Conservation (phyloP, 176 grass and related monocot genomes). For the Triticum urartu region DNA sequence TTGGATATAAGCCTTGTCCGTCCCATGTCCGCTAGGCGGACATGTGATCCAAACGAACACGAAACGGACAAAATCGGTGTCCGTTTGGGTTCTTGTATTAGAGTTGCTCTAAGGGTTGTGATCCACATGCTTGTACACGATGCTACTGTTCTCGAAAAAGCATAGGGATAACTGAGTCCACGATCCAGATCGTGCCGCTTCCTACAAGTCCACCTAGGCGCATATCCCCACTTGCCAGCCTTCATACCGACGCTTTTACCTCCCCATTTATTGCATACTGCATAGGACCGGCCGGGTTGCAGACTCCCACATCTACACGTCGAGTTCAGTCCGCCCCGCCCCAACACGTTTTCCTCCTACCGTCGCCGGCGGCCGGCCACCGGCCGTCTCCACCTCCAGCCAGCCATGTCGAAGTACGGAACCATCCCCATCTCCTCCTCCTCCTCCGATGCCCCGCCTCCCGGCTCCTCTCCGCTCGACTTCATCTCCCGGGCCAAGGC, state of each 20-base stretch:
- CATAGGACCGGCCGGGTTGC: background rate
- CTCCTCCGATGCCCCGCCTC: constrained; percentile 17
- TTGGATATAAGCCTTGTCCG: no score
- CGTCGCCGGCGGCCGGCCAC: constrained; percentile 26
- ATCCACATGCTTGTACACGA: no score
- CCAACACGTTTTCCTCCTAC: background rate
- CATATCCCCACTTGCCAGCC: background rate
- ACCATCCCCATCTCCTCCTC: constrained; percentile 72
- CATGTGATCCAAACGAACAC: no score
- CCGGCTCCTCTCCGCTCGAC: constrained; percentile 52
- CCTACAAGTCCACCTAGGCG: background rate
- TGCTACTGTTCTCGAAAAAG: no score
- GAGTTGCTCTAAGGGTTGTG: no score
- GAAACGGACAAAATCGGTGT: no score
- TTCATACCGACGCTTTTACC: background rate
- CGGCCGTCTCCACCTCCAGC: background rate
- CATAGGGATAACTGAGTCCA: background rate
- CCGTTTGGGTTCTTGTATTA: no score
- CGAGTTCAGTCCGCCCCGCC: background rate
- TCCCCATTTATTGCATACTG: constrained; percentile 6
- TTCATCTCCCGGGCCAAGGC: constrained; percentile 95
- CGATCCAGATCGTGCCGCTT: background rate
- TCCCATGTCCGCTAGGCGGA: no score
- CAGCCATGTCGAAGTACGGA: constrained; percentile 83
- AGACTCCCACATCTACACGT: background rate